Evolutionary conservation across 192 early-diverging fungal species (phyloP), one percentile per base, ranked within the genome.

Genomic region (Backusella luteola): DNA sequence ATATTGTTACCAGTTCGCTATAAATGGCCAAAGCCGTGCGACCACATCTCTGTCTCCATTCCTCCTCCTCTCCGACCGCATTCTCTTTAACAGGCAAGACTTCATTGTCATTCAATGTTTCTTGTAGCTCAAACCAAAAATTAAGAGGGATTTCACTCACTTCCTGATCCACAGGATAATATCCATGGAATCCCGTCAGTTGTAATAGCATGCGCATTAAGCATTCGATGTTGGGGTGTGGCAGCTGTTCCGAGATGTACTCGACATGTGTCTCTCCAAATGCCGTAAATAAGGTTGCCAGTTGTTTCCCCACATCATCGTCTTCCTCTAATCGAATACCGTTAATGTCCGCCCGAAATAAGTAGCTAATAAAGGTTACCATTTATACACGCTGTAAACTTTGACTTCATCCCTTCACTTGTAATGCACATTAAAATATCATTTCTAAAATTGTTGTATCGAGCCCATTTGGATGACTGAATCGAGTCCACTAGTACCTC

Each of bases 111-210:
- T 82, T 84, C 42, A 93, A 70, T 0, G 91, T 83, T 67, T 94
- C 93, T 76, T 94, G 92, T 12, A 93, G 77, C 59, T 89, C 75
- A 41, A 87, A 91, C 93, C 93, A 94, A 73, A 93, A 90, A 70
- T 90, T 88, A 19, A 94, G 87, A 5, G 93, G 85, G 52, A 90
- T 82, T 52, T 92, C 92, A 68, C 89, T 90, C 73, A 92, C 80
- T 34, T 88, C 89, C 77, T 95, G 90, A 71, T 91, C 90, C 34
- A 87, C 82, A 4, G 88, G 92, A 49, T 86, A 89, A 67, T 90
- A 86, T 3, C 93, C 93, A 4, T 91, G 89, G 73, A 89, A 93
- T 70, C 87, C 87, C 15, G 89, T 90, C 75, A 93, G 87, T 15
- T 84, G 88, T 75, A 95, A 83, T 78, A 91, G 86, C 84, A 87